A percentile compares a stretch with the other conserved stretches of the same genome.
Evolutionary conservation across 805 yeast species (phyloP).

Genomic region (Lipomyces spencermartinsiae): DNA sequence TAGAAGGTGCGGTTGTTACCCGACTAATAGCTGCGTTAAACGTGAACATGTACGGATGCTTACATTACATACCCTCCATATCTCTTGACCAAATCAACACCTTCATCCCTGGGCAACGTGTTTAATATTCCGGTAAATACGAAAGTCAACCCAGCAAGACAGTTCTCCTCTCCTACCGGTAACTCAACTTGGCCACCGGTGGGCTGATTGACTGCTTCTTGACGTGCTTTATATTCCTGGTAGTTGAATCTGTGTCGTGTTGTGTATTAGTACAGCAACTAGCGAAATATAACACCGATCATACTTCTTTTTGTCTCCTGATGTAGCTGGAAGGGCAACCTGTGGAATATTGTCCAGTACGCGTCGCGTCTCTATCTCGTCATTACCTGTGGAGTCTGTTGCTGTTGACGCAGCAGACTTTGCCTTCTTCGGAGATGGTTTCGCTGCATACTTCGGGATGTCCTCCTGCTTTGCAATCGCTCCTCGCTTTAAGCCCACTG

Average conservation of each 20-base stretch:
- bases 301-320: neutral
- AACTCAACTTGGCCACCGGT: conserved; percentile 43
- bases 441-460: neutral
- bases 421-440: neutral
- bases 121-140: conserved; percentile 94
- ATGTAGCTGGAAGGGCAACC: neutral
- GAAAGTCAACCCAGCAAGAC: conserved; percentile 85
- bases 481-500: neutral
- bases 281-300: neutral
- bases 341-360: neutral
- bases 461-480: neutral
- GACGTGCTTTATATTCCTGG: conserved; percentile 24
- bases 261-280: neutral
- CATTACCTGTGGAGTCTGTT: neutral
- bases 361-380: neutral
- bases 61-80: conserved; percentile 89
- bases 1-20: conserved; percentile 68
- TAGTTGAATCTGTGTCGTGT: conserved; percentile 16
- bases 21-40: conserved; percentile 1
- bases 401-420: neutral
- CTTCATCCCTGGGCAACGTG: conserved; percentile 72
- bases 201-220: conserved; percentile 16
- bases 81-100: conserved; percentile 76
- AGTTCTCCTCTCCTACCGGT: conserved; percentile 85
- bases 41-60: neutral